Percentiles rank a stretch among this genome's conserved stretches.
Conservation (phyloP, 495 filamentous ascomycete genomes). For the Chlorociboria aeruginascens region DNA sequence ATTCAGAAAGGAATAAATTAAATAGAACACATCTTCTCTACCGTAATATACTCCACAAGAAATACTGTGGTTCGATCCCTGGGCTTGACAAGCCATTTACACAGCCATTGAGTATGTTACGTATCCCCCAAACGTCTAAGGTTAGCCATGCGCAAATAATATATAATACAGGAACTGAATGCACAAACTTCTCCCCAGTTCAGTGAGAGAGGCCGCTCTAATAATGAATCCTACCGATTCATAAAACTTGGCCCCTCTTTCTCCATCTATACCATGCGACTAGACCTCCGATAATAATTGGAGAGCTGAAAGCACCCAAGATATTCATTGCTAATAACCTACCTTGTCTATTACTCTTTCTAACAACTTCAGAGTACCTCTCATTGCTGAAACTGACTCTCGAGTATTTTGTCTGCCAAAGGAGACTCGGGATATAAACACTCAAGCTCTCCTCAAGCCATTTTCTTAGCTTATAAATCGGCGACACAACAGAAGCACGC, state of each 20-base stretch:
- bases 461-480: constrained; percentile 67
- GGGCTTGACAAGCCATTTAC: too few relatives aligned
- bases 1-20: too few relatives aligned
- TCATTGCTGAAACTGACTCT: constrained; percentile 87
- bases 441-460: constrained; percentile 73
- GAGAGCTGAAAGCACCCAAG: not conserved
- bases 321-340: constrained; percentile 23
- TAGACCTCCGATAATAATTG: not conserved
- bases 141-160: too few relatives aligned
- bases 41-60: too few relatives aligned
- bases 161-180: too few relatives aligned
- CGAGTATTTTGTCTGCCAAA: constrained; percentile 89
- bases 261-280: not conserved
- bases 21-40: too few relatives aligned
- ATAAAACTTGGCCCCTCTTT: not conserved
- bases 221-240: not conserved
- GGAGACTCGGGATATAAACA: constrained; percentile 59
- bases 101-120: too few relatives aligned
- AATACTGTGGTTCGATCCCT: too few relatives aligned
- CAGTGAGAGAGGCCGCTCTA: too few relatives aligned
- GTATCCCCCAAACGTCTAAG: too few relatives aligned
- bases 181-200: too few relatives aligned
- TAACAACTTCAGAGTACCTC: constrained; percentile 73
- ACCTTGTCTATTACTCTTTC: constrained; percentile 55
- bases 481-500: constrained; percentile 67